A percentile compares a stretch with the other conserved stretches of the same genome.
These are phyloP conservation scores for Lojkania enalia DNA, from an alignment of 2,329 filamentous ascomycete species.

Conservation along the genomic window DNA sequence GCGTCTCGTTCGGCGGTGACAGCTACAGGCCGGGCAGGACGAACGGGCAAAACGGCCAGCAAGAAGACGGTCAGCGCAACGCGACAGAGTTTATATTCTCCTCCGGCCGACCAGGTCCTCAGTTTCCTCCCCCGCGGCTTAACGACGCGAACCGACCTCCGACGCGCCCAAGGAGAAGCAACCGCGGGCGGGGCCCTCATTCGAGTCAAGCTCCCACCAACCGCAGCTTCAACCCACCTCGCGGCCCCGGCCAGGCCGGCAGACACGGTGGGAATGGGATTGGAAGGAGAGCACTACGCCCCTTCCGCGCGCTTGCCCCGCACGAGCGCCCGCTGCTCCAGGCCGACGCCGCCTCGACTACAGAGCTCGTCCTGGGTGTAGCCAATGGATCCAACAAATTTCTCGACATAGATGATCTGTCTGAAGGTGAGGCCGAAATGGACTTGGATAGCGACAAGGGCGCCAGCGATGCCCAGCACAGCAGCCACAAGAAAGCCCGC, in stretches of 20 bases:
- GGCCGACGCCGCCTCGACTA: constrained; percentile 45
- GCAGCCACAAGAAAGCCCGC: constrained; percentile 29
- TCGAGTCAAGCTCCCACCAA: constrained; percentile 12
- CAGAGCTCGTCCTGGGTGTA: constrained; percentile 52
- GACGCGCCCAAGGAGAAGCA: not conserved
- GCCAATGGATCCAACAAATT: constrained; percentile 47
- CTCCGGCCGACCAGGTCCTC: constrained; percentile 29
- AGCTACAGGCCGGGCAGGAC: constrained; percentile 21
- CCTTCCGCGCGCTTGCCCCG: constrained; percentile 22
- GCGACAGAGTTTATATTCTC: constrained; percentile 41
- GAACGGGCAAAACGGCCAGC: not conserved
- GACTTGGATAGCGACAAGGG: constrained; percentile 31
- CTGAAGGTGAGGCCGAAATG: constrained; percentile 44
- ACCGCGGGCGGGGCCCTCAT: too few species aligned
- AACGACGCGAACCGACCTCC: not conserved
- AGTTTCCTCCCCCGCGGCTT: constrained; percentile 28
- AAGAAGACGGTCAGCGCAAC: constrained; percentile 8
- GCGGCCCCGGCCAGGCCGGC: not conserved
- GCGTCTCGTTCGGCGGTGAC: constrained; percentile 37
- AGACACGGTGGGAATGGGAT: constrained; percentile 16
- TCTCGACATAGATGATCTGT: constrained; percentile 44
- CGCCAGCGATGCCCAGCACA: constrained; percentile 21
- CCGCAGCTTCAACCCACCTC: not conserved
- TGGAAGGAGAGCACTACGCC: constrained; percentile 17
- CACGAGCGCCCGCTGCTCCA: constrained; percentile 51